These are phyloP conservation scores for Pythium dissotocum DNA, from an alignment of 352 stramenopile species.

Conservation along the genomic window DNA sequence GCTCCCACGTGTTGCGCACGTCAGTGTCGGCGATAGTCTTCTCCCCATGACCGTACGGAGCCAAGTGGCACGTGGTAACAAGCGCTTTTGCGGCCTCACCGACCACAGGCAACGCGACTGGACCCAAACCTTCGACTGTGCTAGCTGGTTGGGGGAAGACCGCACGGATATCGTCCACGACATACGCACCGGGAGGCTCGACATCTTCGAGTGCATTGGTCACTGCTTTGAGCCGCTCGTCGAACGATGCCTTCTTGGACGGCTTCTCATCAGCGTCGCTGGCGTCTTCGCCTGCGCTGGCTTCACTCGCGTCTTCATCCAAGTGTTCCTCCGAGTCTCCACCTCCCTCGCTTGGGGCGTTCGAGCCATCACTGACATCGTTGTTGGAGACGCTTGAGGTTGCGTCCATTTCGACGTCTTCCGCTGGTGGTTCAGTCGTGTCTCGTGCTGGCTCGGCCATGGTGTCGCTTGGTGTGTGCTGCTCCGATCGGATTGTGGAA, in stretches of 20 bases:
- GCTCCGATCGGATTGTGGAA: not conserved
- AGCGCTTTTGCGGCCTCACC: conserved; percentile 5
- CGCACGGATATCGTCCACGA: not conserved
- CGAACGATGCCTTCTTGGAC: not conserved
- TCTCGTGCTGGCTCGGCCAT: not conserved
- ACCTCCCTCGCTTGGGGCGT: not conserved
- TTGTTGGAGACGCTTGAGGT: too few species aligned
- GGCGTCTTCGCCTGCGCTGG: not conserved
- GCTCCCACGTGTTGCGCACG: conserved; percentile 30
- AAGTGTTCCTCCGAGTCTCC: not conserved
- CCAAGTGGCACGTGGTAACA: conserved; percentile 15
- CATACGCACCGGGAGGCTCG: not conserved
- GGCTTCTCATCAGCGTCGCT: not conserved
- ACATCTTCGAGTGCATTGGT: not conserved
- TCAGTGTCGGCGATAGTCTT: conserved; percentile 20
- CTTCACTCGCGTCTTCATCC: not conserved
- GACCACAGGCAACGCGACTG: conserved; percentile 13
- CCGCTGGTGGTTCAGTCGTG: too few species aligned
- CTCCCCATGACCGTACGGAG: conserved; percentile 21
- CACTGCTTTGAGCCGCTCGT: not conserved
- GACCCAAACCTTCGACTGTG: conserved; percentile 8
- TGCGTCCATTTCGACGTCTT: not conserved
- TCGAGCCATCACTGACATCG: not conserved
- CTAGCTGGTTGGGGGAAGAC: conserved; percentile 11
- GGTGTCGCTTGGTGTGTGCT: not conserved